These are phyloP conservation scores for Abelmoschus esculentus DNA, from an alignment of 345 rosid genomes.

Conservation along the genomic window DNA sequence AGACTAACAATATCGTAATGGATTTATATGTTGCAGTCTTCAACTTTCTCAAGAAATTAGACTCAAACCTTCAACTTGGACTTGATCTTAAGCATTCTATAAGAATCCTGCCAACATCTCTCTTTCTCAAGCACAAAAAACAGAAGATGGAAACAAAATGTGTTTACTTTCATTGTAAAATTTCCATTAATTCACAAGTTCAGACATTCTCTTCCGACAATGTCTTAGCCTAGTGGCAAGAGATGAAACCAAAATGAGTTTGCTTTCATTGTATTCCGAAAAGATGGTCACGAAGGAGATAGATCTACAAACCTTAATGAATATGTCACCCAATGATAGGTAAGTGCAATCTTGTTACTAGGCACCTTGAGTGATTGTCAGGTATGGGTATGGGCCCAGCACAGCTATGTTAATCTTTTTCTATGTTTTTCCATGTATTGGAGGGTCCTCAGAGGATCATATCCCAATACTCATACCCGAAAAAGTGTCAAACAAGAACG, in stretches of 20 bases:
- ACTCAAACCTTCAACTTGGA: neutral
- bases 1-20: neutral
- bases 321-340: neutral
- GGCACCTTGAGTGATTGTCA: no score
- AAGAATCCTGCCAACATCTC: neutral
- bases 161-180: neutral
- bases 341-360: neutral
- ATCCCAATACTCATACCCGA: neutral
- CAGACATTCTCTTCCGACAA: neutral
- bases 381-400: no score
- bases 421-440: neutral
- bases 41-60: neutral
- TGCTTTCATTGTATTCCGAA: neutral
- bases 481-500: neutral
- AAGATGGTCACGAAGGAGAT: neutral
- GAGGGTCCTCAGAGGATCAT: neutral
- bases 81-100: neutral
- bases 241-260: neutral
- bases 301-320: neutral
- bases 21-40: neutral
- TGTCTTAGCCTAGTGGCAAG: neutral
- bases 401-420: no score
- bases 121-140: neutral
- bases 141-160: no score
- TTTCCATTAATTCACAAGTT: neutral